Evolutionary conservation across 225 moss, liverwort and hornwort genomes (phyloP), one percentile per base, ranked within the genome.

Genomic region (Climacium dendroides): DNA sequence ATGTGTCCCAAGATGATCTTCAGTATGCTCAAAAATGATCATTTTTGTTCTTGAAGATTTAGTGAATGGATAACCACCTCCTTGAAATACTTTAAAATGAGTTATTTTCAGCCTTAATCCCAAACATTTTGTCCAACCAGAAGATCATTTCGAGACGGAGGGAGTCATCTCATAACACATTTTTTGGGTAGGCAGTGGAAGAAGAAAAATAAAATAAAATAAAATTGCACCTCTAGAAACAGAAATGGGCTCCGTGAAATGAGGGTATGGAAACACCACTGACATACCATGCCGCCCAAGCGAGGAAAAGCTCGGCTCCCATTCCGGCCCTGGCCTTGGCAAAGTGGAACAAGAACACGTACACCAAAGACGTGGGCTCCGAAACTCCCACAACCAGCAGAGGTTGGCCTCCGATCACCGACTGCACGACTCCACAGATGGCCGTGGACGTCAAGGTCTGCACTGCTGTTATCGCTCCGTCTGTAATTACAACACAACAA

Each of bases 301-400:
- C 92, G n/a, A 96, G 89, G n/a, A 95, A 96, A 45, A 97, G 93
- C 32, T 88, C 54, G 2, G 90, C 73, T 61, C 96, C 95, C 26
- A 97, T 7, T 34, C 83, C 86, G 8, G 85, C 26, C 92, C 92
- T 82, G 75, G 59, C 78, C 80, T 94, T 95, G 45, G 81, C 93
- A 34, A 91, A 97, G 43, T 86, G 93, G 79, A 93, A 96, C 96
- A 97, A 88, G 77, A 92, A 97, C 32, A 90, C 95, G 81, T 93
- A 97, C 91, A 97, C 93, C 78, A 96, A 70, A 23, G 96, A 93
- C 25, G 96, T 97, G 45, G 97, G 97, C 88, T 97, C 96, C 10
- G 96, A 96, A 7, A 97, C 93, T 34, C 97, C 96, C 65, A 97
- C 95, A 20, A 97, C 86, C 30, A 97, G 89, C 58, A 97, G 90